A percentile compares a stretch with the other conserved stretches of the same genome.
Conservation (phyloP, 2,329 filamentous ascomycete species). For the Neopestalotiopsis sp. region DNA sequence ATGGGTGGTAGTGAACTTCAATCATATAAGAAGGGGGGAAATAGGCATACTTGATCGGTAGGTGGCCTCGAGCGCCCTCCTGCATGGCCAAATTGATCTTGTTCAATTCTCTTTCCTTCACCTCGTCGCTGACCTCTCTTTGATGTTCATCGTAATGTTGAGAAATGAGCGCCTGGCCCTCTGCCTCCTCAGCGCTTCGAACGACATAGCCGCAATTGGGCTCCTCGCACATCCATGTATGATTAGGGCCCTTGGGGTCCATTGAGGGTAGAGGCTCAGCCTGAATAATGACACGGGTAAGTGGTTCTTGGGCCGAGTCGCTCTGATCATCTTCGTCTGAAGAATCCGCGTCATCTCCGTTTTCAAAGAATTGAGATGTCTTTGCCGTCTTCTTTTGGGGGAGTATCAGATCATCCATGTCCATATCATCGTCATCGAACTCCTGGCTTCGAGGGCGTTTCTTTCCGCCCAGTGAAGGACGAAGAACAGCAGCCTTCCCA, state of each 20-base stretch:
- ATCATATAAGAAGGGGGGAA: slow-evolving; percentile 39
- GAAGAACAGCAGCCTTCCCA: slow-evolving; percentile 51
- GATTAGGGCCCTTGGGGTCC: slow-evolving; percentile 58
- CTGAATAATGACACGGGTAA: slow-evolving; percentile 46
- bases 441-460: slow-evolving; percentile 47
- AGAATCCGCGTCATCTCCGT: slow-evolving; percentile 35
- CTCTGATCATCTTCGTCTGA: slow-evolving; percentile 16
- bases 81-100: slow-evolving; percentile 58
- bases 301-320: slow-evolving; percentile 11
- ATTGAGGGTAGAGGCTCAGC: slow-evolving; percentile 55
- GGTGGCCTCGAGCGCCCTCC: slow-evolving; percentile 56
- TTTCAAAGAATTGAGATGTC: slow-evolving; percentile 38
- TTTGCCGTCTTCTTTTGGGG: slow-evolving; percentile 33
- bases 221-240: slow-evolving; percentile 70
- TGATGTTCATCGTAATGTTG: slow-evolving; percentile 68
- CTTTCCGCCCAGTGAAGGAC: slow-evolving; percentile 45
- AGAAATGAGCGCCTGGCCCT: slow-evolving; percentile 60
- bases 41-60: slow-evolving; percentile 60
- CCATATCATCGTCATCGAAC: slow-evolving; percentile 29
- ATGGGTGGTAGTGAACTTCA: slow-evolving; percentile 32
- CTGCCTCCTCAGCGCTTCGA: slow-evolving; percentile 61
- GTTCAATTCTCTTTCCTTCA: slow-evolving; percentile 36
- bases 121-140: slow-evolving; percentile 53
- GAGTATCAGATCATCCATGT: slow-evolving; percentile 22
- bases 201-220: slow-evolving; percentile 69